Conservation (phyloP, 345 rosid species). For the Populus alba region DNA sequence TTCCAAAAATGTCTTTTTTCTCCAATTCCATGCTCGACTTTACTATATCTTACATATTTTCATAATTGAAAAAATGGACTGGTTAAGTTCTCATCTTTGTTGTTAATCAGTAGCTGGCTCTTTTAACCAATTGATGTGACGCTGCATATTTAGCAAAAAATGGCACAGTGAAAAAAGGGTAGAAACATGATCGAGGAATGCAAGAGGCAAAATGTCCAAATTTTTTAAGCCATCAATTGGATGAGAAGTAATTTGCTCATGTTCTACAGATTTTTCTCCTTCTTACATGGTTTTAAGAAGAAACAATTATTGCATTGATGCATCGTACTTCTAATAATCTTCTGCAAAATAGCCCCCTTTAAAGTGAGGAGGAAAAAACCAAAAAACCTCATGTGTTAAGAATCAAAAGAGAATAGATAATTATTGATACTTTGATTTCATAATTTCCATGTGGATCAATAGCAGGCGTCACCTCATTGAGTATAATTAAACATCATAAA, state of each 20-base stretch:
- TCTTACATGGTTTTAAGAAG: background rate
- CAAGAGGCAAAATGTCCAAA: background rate
- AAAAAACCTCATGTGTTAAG: background rate
- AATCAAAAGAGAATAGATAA: background rate
- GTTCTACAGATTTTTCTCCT: background rate
- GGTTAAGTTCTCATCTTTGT: background rate
- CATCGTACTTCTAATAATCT: background rate
- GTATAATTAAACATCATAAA: background rate
- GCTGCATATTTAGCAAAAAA: background rate
- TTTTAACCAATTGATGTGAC: background rate
- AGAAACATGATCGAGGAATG: background rate
- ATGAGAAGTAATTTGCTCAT: background rate
- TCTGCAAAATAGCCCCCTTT: background rate
- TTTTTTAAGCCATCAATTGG: background rate
- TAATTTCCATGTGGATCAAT: background rate
- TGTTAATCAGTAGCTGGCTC: background rate
- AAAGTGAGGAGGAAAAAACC: background rate
- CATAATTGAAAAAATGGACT: background rate
- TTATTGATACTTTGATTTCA: background rate
- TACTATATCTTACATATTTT: background rate
- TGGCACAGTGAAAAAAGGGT: background rate
- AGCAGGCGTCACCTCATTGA: background rate
- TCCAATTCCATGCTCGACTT: background rate
- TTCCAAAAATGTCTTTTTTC: too few species aligned
- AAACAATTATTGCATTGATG: background rate